Percentiles rank a stretch among this genome's conserved stretches.
Conservation (phyloP, 805 yeast species). For the Cyberlindnera mississippiensis region DNA sequence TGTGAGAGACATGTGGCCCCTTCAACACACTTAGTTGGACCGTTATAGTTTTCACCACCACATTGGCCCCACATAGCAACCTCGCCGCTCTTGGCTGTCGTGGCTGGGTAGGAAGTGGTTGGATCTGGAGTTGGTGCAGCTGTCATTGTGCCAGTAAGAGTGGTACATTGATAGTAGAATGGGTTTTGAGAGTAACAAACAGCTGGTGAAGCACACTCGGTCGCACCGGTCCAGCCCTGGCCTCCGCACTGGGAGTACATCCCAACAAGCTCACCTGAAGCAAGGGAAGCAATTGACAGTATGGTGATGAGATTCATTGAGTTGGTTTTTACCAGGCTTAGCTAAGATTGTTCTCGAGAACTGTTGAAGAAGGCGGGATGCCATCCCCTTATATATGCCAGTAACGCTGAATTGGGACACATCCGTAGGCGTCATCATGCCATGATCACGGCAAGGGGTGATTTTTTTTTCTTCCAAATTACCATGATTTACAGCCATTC, state of each 20-base stretch:
- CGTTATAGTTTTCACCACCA: constrained; percentile 5
- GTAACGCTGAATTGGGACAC: no score
- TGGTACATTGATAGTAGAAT: constrained; percentile 27
- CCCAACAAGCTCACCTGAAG: constrained; percentile 4
- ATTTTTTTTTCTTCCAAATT: no score
- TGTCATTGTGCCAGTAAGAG: not conserved
- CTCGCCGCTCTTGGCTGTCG: no score
- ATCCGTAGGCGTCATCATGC: no score
- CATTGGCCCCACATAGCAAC: constrained; percentile 3
- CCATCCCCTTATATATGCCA: no score
- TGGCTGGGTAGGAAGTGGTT: not conserved
- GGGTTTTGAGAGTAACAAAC: constrained; percentile 23
- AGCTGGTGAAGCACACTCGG: constrained; percentile 22
- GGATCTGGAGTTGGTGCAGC: not conserved
- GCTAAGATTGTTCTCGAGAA: no score
- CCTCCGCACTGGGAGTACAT: constrained; percentile 15
- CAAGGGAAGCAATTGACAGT: no score
- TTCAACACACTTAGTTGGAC: constrained; percentile 16
- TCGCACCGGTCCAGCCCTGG: constrained; percentile 5
- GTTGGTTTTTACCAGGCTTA: no score
- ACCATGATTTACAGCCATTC: no score
- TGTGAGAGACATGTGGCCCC: constrained; percentile 21
- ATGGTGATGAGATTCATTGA: no score
- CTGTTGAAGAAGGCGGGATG: no score
- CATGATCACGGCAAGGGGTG: no score